Conservation (phyloP, 23 red algal species). For the Gracilaria gracilis region DNA sequence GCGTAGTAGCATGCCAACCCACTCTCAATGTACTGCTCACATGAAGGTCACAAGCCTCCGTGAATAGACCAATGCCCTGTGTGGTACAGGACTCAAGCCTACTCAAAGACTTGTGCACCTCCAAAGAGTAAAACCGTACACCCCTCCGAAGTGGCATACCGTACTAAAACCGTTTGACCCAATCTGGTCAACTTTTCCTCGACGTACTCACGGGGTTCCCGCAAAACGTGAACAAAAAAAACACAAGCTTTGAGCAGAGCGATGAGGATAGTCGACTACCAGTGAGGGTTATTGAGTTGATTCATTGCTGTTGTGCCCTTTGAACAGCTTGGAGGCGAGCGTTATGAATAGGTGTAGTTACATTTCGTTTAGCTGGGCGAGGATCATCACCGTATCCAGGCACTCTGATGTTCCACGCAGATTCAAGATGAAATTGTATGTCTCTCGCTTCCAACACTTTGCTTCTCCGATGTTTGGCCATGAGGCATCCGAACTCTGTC, state of each 20-base stretch:
- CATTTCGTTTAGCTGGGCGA: slow-evolving; percentile 53
- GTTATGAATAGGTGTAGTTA: slow-evolving; percentile 56
- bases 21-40: too few species aligned
- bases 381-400: slow-evolving; percentile 92
- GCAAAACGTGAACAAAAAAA: neutral
- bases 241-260: neutral
- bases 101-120: neutral
- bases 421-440: slow-evolving; percentile 83
- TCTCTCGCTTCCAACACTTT: slow-evolving; percentile 85
- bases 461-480: slow-evolving; percentile 90
- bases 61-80: too few species aligned
- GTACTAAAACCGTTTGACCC: neutral
- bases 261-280: neutral
- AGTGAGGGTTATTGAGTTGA: neutral
- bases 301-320: slow-evolving; percentile 54
- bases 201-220: neutral
- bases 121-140: neutral
- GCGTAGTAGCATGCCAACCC: neutral
- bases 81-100: too few species aligned
- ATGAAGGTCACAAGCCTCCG: too few species aligned
- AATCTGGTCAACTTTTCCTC: neutral
- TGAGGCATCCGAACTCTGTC: slow-evolving; percentile 83
- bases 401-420: slow-evolving; percentile 76
- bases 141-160: too few species aligned
- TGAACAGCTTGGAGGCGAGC: slow-evolving; percentile 52